Percentiles rank a stretch among this genome's conserved stretches.
Conservation (phyloP, 306 rosid genomes). For the Phaseolus lunatus region DNA sequence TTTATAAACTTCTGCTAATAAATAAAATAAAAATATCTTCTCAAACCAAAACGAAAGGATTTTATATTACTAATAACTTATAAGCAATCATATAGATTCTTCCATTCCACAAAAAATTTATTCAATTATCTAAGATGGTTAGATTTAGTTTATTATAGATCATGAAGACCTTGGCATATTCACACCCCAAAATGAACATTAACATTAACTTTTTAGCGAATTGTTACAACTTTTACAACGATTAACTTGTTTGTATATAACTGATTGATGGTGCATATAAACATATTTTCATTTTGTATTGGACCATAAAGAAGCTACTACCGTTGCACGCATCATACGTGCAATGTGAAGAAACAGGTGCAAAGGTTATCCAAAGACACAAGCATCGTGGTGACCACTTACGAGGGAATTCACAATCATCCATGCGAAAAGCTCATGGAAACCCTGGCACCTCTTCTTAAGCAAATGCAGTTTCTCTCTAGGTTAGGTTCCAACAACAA, state of each 20-base stretch:
- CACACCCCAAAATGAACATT: background rate
- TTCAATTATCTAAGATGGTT: no score
- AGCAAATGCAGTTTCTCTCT: conserved; percentile 84
- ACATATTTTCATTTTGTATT: no score
- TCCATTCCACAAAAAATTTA: no score
- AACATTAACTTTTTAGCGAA: background rate
- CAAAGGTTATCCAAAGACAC: conserved; percentile 90
- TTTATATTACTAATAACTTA: no score
- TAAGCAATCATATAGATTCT: no score
- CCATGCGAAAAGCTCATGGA: conserved; percentile 92
- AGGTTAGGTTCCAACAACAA: conserved; percentile 42
- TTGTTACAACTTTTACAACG: background rate
- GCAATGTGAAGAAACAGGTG: conserved; percentile 92
- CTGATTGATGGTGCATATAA: no score
- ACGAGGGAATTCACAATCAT: conserved; percentile 91
- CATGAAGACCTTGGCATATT: no score
- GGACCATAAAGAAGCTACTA: conserved; percentile 74
- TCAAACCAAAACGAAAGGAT: no score
- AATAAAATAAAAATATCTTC: no score
- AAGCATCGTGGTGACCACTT: conserved; percentile 89
- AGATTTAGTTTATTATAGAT: no score
- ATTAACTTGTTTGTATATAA: background rate
- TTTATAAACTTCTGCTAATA: no score
- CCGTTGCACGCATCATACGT: conserved; percentile 88
- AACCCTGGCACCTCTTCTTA: conserved; percentile 92